Base-by-base conservation (phyloP, 495 filamentous ascomycete species). In the Hypoxylon trugodes region DNA sequence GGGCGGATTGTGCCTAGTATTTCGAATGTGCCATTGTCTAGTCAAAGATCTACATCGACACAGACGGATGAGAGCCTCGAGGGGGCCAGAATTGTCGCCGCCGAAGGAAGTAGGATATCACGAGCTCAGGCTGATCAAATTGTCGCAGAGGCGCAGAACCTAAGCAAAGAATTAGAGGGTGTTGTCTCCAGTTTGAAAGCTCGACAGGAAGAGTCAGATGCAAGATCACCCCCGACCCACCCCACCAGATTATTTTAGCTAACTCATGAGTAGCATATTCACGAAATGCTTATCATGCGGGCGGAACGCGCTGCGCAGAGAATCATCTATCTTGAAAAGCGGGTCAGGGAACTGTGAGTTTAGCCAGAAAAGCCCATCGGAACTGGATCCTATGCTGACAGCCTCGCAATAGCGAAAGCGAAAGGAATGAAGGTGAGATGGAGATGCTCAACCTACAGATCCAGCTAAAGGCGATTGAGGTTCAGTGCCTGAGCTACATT, bases 381-480 rank as follows among this genome's bases (percentile, higher is more conserved):
- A 45, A 12, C 10, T n/a, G 25, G 1, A 13, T 3, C 4, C 5
- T 10, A 13, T 58, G 52, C 69, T 69, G 46, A 71, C 58, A 53
- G 6, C 12, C 2, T n/a, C 30, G 49, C 18, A 8, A 35, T 49
- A 77, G 76, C 28, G 77, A 76, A 48, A 68, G 71, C 6, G 70
- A 78, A 35, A 70, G 70, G 28, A 68, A 69, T 22, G 71, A 72
- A 59, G 70, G 68, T 53, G 70, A 76, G 37, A 76, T 74, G 36
- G 76, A 84, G 42, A 77, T 86, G 28, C 74, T 76, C 33, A 81
- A 79, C 68, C 76, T 86, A 13, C 79, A 81, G 21, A 77, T 84
- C 40, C 76, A 80, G 61, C 74, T 86, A 19, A 77, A 82, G 22
- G 79, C 81, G 42, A 76, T 86, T 61, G 79, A 86, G 73, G 76